These are phyloP conservation scores for Zymoseptoria crescenta DNA, from an alignment of 2,329 filamentous ascomycete genomes.

Conservation along the genomic window DNA sequence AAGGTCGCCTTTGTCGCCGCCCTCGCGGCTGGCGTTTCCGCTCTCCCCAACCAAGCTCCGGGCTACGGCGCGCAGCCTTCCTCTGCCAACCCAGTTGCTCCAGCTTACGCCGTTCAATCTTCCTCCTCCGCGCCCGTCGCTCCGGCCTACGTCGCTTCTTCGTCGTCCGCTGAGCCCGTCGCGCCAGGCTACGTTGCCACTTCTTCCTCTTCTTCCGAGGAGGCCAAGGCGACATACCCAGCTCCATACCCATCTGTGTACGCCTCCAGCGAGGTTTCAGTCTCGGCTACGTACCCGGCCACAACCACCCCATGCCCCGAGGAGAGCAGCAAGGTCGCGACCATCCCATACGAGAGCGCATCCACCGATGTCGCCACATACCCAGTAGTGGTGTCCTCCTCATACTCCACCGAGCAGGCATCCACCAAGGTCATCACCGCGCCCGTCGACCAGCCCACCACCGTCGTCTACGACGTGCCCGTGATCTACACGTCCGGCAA, in stretches of 20 bases:
- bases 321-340: neutral
- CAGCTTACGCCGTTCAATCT: neutral
- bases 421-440: neutral
- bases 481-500: neutral
- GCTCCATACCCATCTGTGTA: neutral
- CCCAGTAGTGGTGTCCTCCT: neutral
- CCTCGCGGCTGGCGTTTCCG: neutral
- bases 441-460: neutral
- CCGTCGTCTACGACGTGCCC: neutral
- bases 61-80: neutral
- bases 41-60: neutral
- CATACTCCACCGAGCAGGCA: neutral
- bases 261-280: neutral
- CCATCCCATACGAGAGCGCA: neutral
- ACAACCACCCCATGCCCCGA: neutral
- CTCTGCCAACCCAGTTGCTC: neutral
- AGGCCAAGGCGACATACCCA: neutral
- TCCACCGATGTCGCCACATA: neutral
- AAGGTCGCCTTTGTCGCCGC: slow-evolving; percentile 1
- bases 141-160: neutral
- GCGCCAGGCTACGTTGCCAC: neutral
- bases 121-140: neutral
- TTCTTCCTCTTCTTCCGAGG: neutral
- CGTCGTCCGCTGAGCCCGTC: neutral
- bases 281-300: neutral